Base-by-base conservation (phyloP, 2,329 filamentous ascomycete genomes). In the Elsinoe ampelina region DNA sequence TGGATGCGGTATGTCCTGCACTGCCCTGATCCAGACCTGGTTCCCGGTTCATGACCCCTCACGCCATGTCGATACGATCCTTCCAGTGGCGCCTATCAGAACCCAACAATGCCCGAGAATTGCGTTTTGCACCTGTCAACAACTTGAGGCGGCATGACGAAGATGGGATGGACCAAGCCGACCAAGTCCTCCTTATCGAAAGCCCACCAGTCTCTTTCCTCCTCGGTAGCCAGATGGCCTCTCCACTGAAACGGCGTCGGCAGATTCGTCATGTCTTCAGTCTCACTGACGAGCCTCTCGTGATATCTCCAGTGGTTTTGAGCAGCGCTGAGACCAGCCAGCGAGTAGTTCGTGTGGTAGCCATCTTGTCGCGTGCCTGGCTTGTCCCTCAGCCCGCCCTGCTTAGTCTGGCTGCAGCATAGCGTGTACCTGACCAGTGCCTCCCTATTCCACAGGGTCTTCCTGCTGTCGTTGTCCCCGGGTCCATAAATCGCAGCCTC, bases 321-420 rank as follows among this genome's bases (percentile, higher is more conserved):
- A 20, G 86, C 85, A 55, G 84, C 86, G 69, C 88, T 93, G 62
- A 97, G 77, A 4, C 92, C 92, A 19, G 86, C 84, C 17, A 97
- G 80, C 30, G 91, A 89, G 73, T 97, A 97, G 73, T 88, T 93
- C 43, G 89, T 89, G 72, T 97, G 92, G 67, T 97, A 96, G 50
- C 86, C 85, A 73, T 97, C 92, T 3, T 90, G 84, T 59, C 78
- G 90, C 84, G 90, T 90, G 70, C 86, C 85, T 12, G 93, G 93
- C 73, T 98, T 98, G 72, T 98, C 93, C 66, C 91, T 81, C 70
- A 98, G 76, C 1, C 93, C 93, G 55, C 92, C 92, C 59, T 81
- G 79, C 65, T 80, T 76, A 66, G 74, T 73, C 67, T 97, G 93
- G 65, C 89, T 93, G 68, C 91, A 96, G 63, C 81, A 84, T 12